These are phyloP conservation scores for Quercus phellos DNA, from an alignment of 331 rosid species.

Conservation along the genomic window DNA sequence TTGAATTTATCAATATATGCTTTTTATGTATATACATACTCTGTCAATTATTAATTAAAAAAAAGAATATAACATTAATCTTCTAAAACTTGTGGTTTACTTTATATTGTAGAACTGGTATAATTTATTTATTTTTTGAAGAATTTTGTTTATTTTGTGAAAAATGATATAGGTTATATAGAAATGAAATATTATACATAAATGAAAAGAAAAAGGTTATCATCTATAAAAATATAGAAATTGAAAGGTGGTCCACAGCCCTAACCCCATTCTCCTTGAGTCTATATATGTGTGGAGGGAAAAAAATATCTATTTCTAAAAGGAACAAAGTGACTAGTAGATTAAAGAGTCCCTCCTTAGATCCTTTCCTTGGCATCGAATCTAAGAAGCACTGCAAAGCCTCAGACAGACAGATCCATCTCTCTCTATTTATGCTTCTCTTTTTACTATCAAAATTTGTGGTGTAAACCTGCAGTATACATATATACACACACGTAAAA, in stretches of 20 bases:
- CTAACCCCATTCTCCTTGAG: constrained; percentile 21
- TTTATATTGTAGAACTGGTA: too few species aligned
- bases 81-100: too few species aligned
- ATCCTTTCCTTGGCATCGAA: constrained; percentile 39
- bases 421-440: background rate
- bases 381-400: constrained; percentile 43
- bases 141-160: too few species aligned
- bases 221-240: background rate
- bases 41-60: background rate
- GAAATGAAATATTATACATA: too few species aligned
- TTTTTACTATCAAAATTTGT: constrained; percentile 11
- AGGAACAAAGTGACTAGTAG: constrained; percentile 28
- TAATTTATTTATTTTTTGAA: too few species aligned
- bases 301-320: constrained; percentile 14
- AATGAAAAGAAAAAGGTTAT: background rate
- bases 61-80: background rate
- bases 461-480: constrained; percentile 1
- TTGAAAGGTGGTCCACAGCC: constrained; percentile 26
- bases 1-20: background rate
- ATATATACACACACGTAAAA: constrained; percentile 17
- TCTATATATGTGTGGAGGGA: constrained; percentile 7
- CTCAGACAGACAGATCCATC: constrained; percentile 24
- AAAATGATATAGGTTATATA: too few species aligned
- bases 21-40: too few species aligned
- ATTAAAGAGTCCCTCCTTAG: constrained; percentile 22